A percentile compares a stretch with the other conserved stretches of the same genome.
Evolutionary conservation across 2,329 filamentous ascomycete genomes (phyloP).

Genomic region (Daldinia sp.): DNA sequence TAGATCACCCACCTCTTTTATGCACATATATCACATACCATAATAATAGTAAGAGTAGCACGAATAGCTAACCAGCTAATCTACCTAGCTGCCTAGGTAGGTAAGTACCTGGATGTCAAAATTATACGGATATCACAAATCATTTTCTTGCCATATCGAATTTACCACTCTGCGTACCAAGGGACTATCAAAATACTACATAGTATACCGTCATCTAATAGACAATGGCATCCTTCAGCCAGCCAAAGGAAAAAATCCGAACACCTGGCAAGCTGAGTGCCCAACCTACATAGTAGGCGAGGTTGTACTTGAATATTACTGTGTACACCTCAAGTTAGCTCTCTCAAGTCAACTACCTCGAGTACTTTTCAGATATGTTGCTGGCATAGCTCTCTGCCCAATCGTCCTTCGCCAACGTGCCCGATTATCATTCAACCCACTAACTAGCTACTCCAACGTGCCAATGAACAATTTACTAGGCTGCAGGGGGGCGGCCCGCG

Average conservation of each 20-base stretch:
- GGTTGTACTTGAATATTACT: background rate
- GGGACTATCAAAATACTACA: background rate
- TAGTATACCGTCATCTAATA: background rate
- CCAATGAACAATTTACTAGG: slow-evolving; percentile 22
- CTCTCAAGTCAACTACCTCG: background rate
- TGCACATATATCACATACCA: background rate
- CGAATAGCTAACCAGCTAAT: background rate
- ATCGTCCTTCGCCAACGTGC: slow-evolving; percentile 30
- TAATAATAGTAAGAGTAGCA: too few relatives aligned
- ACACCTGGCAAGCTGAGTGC: background rate
- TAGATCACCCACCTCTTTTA: background rate
- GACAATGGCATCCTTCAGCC: background rate
- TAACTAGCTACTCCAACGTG: slow-evolving; percentile 4
- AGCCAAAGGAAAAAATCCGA: background rate
- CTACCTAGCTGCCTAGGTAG: too few relatives aligned
- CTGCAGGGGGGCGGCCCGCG: slow-evolving; percentile 33
- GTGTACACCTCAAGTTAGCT: too few relatives aligned
- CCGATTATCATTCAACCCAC: slow-evolving; percentile 21
- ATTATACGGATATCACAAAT: background rate
- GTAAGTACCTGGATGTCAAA: too few relatives aligned
- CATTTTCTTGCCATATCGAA: background rate
- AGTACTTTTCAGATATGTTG: slow-evolving; percentile 3
- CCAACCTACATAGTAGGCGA: background rate
- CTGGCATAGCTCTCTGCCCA: slow-evolving; percentile 18
- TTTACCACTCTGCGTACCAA: background rate